Evolutionary conservation across 352 stramenopile species (phyloP).

Genomic region (Pythium dissotocum): DNA sequence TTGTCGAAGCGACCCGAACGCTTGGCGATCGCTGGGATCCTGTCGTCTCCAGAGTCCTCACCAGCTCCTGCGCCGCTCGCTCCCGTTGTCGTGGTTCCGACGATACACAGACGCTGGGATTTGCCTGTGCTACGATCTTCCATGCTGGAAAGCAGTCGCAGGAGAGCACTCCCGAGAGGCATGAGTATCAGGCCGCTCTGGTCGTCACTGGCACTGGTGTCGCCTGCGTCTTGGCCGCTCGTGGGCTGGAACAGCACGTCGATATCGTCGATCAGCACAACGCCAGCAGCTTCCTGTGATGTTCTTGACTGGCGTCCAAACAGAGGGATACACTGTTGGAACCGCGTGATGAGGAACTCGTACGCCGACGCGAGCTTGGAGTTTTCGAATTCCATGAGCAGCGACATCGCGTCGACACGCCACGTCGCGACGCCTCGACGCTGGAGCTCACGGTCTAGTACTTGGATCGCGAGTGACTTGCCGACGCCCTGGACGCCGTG

Average conservation of each 20-base stretch:
- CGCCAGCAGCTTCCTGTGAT: slow-evolving; percentile 24
- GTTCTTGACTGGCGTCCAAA: slow-evolving; percentile 9
- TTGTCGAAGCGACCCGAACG: slow-evolving; percentile 61
- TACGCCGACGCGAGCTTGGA: slow-evolving; percentile 47
- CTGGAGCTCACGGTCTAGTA: slow-evolving; percentile 31
- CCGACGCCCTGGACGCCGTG: slow-evolving; percentile 66
- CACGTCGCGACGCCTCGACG: slow-evolving; percentile 20
- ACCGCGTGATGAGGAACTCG: slow-evolving; percentile 52
- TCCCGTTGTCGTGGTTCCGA: slow-evolving; percentile 45
- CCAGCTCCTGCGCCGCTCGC: slow-evolving; percentile 1
- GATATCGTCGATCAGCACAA: slow-evolving; percentile 72
- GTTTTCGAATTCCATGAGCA: slow-evolving; percentile 59
- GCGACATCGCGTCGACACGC: slow-evolving; percentile 46
- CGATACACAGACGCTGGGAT: slow-evolving; percentile 39
- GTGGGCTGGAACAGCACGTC: slow-evolving; percentile 59
- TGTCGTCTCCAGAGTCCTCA: slow-evolving; percentile 21
- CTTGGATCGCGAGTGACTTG: slow-evolving; percentile 54
- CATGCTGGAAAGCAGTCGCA: slow-evolving; percentile 63
- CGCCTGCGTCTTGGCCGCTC: slow-evolving; percentile 35
- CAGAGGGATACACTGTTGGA: slow-evolving; percentile 35
- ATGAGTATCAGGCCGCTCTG: slow-evolving; percentile 33
- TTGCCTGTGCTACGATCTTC: slow-evolving; percentile 14
- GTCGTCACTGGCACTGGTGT: slow-evolving; percentile 22
- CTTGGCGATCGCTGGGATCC: slow-evolving; percentile 45
- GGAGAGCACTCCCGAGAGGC: slow-evolving; percentile 57